A percentile compares a stretch with the other conserved stretches of the same genome.
These are phyloP conservation scores for Aspergillus taichungensis DNA, from an alignment of 495 filamentous ascomycete genomes.

Conservation along the genomic window DNA sequence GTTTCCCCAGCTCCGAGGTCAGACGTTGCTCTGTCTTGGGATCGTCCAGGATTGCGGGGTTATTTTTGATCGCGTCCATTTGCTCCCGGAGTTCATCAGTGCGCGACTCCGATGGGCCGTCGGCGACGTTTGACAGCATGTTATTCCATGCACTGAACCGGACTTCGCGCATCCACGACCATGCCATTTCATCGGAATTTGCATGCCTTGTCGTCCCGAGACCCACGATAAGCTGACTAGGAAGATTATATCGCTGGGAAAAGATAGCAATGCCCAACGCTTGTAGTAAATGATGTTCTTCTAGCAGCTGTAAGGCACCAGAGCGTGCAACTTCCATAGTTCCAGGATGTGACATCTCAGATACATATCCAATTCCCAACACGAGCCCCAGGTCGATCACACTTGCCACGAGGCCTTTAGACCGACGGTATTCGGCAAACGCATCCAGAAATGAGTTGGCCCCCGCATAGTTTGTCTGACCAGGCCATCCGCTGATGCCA, in stretches of 20 bases:
- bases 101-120: neutral
- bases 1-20: slow-evolving; percentile 13
- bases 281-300: slow-evolving; percentile 1
- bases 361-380: slow-evolving; percentile 21
- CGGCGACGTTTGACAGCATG: neutral
- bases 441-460: slow-evolving; percentile 29
- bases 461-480: slow-evolving; percentile 31
- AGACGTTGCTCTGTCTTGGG: slow-evolving; percentile 6
- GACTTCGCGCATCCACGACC: neutral
- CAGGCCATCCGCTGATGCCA: slow-evolving; percentile 20
- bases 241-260: neutral
- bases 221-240: neutral
- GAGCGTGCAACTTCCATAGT: neutral
- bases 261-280: slow-evolving; percentile 1
- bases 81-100: slow-evolving; percentile 11
- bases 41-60: slow-evolving; percentile 8
- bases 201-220: neutral
- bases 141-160: slow-evolving; percentile 3
- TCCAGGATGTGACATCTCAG: slow-evolving; percentile 5
- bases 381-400: slow-evolving; percentile 23
- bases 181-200: neutral
- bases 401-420: slow-evolving; percentile 15
- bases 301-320: slow-evolving; percentile 4
- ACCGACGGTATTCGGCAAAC: slow-evolving; percentile 21
- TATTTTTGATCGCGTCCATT: slow-evolving; percentile 4